Evolutionary conservation across 495 filamentous ascomycete species (phyloP).

Genomic region (Aspergillus bertholletiae): DNA sequence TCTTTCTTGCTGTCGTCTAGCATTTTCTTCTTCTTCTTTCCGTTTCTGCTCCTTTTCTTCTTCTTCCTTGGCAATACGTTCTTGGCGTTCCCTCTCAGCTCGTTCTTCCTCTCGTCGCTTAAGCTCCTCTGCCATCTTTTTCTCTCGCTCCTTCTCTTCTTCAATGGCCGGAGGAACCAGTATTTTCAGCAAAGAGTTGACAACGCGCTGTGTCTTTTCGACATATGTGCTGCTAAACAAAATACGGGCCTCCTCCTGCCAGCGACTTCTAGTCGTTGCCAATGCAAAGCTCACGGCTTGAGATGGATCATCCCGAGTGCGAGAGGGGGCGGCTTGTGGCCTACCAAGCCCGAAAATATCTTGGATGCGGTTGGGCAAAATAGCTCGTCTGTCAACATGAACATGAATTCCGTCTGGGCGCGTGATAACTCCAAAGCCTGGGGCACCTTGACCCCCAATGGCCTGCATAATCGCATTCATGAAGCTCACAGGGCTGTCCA

Average conservation of each 20-base stretch:
- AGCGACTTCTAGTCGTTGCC: conserved; percentile 66
- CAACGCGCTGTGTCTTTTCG: conserved; percentile 69
- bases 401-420: conserved; percentile 59
- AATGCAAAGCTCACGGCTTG: conserved; percentile 70
- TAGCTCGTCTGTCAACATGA: conserved; percentile 46
- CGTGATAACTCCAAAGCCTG: conserved; percentile 52
- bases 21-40: conserved; percentile 65
- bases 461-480: conserved; percentile 59
- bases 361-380: conserved; percentile 53
- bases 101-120: conserved; percentile 45
- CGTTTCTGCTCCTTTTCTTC: conserved; percentile 53
- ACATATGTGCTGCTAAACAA: conserved; percentile 66
- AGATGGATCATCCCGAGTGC: conserved; percentile 54
- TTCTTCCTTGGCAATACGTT: conserved; percentile 57
- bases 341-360: conserved; percentile 54
- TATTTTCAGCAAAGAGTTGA: conserved; percentile 66
- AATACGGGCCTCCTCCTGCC: conserved; percentile 88
- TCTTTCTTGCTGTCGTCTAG: conserved; percentile 38
- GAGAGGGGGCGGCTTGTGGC: conserved; percentile 38
- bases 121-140: conserved; percentile 45
- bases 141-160: conserved; percentile 62
- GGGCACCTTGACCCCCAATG: conserved; percentile 46
- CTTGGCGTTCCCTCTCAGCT: conserved; percentile 46
- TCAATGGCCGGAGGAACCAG: conserved; percentile 83
- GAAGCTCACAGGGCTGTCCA: conserved; percentile 61